Percentiles rank a stretch among this genome's conserved stretches.
phyloP scores from a whole-genome alignment of 495 filamentous ascomycete species.

The Penicillium arizonense region DNA sequence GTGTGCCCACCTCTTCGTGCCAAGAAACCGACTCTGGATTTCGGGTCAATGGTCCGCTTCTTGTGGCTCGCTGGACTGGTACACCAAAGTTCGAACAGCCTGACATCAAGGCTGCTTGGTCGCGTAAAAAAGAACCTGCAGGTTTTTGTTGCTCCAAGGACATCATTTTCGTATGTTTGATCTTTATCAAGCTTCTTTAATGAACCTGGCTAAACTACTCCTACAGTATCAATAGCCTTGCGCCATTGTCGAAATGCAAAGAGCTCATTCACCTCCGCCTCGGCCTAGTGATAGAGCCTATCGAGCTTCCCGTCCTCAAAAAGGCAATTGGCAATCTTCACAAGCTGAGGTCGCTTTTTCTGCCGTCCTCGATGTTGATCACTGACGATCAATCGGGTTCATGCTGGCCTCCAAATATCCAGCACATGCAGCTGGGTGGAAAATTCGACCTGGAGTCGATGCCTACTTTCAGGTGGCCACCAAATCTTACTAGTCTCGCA shows the following conservation, averaged over 20 bases:
- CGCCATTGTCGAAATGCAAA: slow-evolving; percentile 60
- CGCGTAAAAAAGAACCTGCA: slow-evolving; percentile 56
- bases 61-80: slow-evolving; percentile 61
- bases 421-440: slow-evolving; percentile 27
- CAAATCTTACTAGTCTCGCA: slow-evolving; percentile 21
- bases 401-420: slow-evolving; percentile 29
- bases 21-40: slow-evolving; percentile 42
- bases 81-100: slow-evolving; percentile 63
- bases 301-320: slow-evolving; percentile 52
- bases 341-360: slow-evolving; percentile 49
- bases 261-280: slow-evolving; percentile 57
- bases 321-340: slow-evolving; percentile 48
- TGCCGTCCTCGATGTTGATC: slow-evolving; percentile 51
- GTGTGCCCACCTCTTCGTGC: slow-evolving; percentile 61
- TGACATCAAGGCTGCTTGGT: slow-evolving; percentile 63
- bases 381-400: slow-evolving; percentile 6
- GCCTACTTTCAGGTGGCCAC: slow-evolving; percentile 30
- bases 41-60: slow-evolving; percentile 53
- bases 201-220: slow-evolving; percentile 7
- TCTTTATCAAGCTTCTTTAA: background rate
- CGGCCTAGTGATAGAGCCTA: slow-evolving; percentile 53
- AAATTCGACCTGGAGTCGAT: slow-evolving; percentile 18
- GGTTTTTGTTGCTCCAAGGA: slow-evolving; percentile 63
- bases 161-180: slow-evolving; percentile 54
- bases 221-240: slow-evolving; percentile 54